Evolutionary conservation across 2,329 filamentous ascomycete species (phyloP).

Genomic region (Aspergillus thermomutatus): DNA sequence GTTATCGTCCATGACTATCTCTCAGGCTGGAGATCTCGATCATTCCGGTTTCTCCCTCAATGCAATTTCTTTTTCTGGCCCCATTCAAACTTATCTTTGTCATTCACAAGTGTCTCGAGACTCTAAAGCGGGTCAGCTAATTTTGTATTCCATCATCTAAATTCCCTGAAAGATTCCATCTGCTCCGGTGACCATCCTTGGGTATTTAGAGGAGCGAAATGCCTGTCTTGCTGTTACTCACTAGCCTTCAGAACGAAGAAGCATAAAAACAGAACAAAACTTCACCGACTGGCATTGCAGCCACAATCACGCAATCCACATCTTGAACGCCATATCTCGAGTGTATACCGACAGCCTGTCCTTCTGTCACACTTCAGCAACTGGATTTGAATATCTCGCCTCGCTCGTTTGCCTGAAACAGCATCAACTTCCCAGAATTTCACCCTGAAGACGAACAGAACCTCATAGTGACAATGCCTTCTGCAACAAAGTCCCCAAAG

Average conservation of each 20-base stretch:
- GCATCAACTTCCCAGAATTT: background rate
- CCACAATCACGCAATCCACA: background rate
- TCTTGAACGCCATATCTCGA: background rate
- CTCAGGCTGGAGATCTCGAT: constrained; percentile 17
- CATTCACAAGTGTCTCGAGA: background rate
- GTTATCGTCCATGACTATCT: constrained; percentile 6
- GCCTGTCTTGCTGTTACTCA: background rate
- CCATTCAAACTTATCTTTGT: constrained; percentile 1
- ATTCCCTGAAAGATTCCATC: background rate
- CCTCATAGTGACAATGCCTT: background rate
- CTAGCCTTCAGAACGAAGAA: background rate
- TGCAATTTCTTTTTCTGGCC: constrained; percentile 2
- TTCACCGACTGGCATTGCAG: background rate
- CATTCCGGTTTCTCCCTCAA: constrained; percentile 5
- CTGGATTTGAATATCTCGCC: background rate
- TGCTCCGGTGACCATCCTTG: background rate
- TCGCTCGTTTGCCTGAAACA: background rate
- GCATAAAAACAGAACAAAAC: background rate
- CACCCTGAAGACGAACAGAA: background rate
- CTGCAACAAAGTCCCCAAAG: constrained; percentile 9
- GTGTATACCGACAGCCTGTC: background rate
- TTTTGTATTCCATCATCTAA: constrained; percentile 4
- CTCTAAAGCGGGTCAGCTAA: background rate
- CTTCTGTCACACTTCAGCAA: background rate
- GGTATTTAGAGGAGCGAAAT: background rate